phyloP scores from a whole-genome alignment of 768 basidiomycete genomes.

The Rhodotorula toruloides region DNA sequence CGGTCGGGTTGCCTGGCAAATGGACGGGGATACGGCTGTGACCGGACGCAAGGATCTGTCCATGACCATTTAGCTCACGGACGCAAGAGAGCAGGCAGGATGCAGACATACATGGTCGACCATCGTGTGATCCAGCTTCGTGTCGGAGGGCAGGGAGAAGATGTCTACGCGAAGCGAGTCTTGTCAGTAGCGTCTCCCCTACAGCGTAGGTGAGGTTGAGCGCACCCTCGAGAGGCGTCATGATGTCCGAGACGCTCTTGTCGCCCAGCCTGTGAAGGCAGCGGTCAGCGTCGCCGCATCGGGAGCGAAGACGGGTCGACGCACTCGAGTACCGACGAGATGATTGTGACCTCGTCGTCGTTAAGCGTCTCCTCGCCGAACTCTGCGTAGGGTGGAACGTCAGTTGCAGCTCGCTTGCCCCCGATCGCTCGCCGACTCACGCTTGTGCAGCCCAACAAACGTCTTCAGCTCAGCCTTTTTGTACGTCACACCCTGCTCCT shows the following conservation, averaged over 20 bases:
- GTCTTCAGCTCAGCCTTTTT: constrained; percentile 48
- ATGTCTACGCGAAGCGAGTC: constrained; percentile 55
- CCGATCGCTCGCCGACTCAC: constrained; percentile 17
- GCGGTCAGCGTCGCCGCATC: no score
- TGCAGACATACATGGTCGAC: constrained; percentile 68
- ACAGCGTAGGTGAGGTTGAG: fast-evolving
- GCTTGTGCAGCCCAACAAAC: constrained; percentile 50
- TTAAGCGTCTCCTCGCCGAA: constrained; percentile 48
- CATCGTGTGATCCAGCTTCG: constrained; percentile 67
- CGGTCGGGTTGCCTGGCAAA: constrained; percentile 59
- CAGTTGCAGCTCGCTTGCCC: not conserved
- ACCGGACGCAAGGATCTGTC: constrained; percentile 53
- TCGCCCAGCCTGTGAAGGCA: constrained; percentile 24
- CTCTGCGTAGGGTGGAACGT: not conserved
- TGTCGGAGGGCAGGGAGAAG: constrained; percentile 70
- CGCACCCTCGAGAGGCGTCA: constrained; percentile 67
- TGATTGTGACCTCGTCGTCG: constrained; percentile 49
- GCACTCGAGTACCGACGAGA: constrained; percentile 37
- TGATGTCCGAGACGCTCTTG: constrained; percentile 60
- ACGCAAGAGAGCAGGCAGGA: constrained; percentile 18
- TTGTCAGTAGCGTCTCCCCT: fast-evolving
- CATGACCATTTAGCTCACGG: constrained; percentile 4
- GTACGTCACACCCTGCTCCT: constrained; percentile 55
- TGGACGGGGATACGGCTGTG: constrained; percentile 92
- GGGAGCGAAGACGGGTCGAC: not conserved